These are phyloP conservation scores for Monosporascus cannonballus DNA, from an alignment of 2,329 filamentous ascomycete genomes.

Conservation along the genomic window DNA sequence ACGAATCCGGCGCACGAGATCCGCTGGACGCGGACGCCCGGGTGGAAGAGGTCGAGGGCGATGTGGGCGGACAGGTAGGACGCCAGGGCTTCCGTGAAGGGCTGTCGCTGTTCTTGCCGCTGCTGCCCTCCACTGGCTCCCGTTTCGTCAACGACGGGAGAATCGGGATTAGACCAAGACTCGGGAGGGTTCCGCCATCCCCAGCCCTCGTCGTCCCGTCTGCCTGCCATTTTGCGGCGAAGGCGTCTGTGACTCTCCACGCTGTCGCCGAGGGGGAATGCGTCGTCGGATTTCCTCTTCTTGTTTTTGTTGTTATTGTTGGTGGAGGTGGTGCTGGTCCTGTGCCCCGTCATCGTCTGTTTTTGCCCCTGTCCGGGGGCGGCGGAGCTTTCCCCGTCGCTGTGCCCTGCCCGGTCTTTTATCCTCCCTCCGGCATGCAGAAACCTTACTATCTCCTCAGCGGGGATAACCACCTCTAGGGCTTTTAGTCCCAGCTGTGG, in stretches of 20 bases:
- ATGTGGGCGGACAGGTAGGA: constrained; percentile 47
- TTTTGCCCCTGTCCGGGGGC: no score
- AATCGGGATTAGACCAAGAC: not conserved
- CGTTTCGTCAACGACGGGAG: not conserved
- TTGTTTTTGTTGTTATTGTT: constrained; percentile 6
- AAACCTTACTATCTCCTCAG: constrained; percentile 41
- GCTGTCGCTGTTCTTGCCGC: constrained; percentile 19
- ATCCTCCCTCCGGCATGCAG: constrained; percentile 31
- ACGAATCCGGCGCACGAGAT: constrained; percentile 52
- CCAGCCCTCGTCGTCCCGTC: constrained; percentile 47
- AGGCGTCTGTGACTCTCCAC: constrained; percentile 21
- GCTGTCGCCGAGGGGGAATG: constrained; percentile 18
- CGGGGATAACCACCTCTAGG: constrained; percentile 47
- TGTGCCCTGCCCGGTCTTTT: not conserved
- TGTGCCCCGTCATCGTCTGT: no score
- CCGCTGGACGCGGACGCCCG: constrained; percentile 45
- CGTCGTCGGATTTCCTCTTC: constrained; percentile 18
- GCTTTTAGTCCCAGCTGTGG: constrained; percentile 31
- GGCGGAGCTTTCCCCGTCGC: not conserved
- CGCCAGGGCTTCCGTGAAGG: constrained; percentile 46
- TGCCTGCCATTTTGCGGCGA: constrained; percentile 40
- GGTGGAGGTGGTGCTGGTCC: not conserved
- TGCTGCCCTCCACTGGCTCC: not conserved
- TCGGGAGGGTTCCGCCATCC: constrained; percentile 32
- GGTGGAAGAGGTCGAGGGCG: constrained; percentile 49